Conservation (phyloP, 1,284 basidiomycete genomes). For the Leucocoprinus gongylophorus region DNA sequence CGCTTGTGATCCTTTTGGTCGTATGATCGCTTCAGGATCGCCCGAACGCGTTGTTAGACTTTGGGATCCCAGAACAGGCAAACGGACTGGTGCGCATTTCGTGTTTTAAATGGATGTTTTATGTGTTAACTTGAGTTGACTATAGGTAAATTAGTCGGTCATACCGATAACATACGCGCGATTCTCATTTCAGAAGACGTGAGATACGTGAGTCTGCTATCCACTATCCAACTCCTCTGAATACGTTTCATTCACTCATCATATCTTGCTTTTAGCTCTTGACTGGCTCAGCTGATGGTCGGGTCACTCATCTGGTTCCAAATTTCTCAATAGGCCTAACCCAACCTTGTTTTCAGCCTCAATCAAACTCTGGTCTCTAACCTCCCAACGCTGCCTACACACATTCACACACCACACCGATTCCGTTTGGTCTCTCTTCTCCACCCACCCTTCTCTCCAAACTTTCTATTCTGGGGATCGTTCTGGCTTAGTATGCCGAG, state of each 20-base stretch:
- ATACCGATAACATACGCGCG: conserved; percentile 93
- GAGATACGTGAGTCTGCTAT: conserved; percentile 60
- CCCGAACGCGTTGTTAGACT: conserved; percentile 86
- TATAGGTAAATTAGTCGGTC: conserved; percentile 68
- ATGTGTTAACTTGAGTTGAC: not conserved
- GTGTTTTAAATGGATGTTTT: not conserved
- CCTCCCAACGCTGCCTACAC: conserved; percentile 85
- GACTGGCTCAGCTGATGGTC: conserved; percentile 85
- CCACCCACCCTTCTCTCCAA: conserved; percentile 82
- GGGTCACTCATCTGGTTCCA: conserved; percentile 15
- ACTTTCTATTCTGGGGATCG: conserved; percentile 96
- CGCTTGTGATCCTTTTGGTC: conserved; percentile 73
- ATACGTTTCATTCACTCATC: not conserved
- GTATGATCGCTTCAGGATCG: conserved; percentile 80
- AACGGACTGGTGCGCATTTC: conserved; percentile 53
- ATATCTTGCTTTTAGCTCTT: conserved; percentile 50
- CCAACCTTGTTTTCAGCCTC: conserved; percentile 43
- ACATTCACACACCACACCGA: conserved; percentile 96
- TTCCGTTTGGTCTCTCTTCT: conserved; percentile 92
- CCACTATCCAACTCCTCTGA: conserved; percentile 8
- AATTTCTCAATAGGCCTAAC: not conserved
- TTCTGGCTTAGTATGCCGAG: conserved; percentile 82
- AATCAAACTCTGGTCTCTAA: conserved; percentile 88
- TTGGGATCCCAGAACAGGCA: conserved; percentile 87
- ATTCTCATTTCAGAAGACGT: conserved; percentile 87